phyloP scores from a whole-genome alignment of 805 yeast species.

The Saturnispora hagleri region DNA sequence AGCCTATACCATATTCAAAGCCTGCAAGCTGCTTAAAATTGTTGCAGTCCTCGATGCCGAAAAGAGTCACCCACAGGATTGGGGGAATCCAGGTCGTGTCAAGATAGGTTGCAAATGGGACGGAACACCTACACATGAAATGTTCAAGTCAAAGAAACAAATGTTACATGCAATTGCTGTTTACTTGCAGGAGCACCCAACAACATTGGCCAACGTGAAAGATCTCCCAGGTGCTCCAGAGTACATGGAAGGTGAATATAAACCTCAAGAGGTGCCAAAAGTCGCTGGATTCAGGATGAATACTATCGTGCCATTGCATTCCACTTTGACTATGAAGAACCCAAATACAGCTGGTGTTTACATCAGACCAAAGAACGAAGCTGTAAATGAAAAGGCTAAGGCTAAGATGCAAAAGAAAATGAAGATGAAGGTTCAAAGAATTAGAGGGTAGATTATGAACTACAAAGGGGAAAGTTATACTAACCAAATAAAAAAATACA shows the following conservation, averaged over 20 bases:
- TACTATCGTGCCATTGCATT: slow-evolving; percentile 79
- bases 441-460: slow-evolving; percentile 31
- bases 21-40: slow-evolving; percentile 31
- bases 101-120: slow-evolving; percentile 55
- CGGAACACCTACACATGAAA: slow-evolving; percentile 31
- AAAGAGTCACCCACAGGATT: slow-evolving; percentile 92
- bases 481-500: not conserved
- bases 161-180: slow-evolving; percentile 51
- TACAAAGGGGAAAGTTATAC: not conserved
- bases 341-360: slow-evolving; percentile 72
- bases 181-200: slow-evolving; percentile 57
- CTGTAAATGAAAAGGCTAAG: slow-evolving; percentile 13
- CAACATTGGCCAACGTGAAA: slow-evolving; percentile 54
- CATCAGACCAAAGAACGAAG: slow-evolving; percentile 41
- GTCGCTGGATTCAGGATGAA: slow-evolving; percentile 87
- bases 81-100: slow-evolving; percentile 96
- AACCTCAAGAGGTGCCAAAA: slow-evolving; percentile 53
- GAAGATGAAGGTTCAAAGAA: slow-evolving; percentile 52
- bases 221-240: slow-evolving; percentile 62
- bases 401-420: slow-evolving; percentile 11
- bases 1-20: slow-evolving; percentile 76
- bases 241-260: slow-evolving; percentile 37
- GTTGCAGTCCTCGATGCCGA: slow-evolving; percentile 57
- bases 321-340: slow-evolving; percentile 70
- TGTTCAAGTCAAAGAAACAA: slow-evolving; percentile 51